Conservation (phyloP, 345 rosid genomes). For the Lenwebbia sp. region DNA sequence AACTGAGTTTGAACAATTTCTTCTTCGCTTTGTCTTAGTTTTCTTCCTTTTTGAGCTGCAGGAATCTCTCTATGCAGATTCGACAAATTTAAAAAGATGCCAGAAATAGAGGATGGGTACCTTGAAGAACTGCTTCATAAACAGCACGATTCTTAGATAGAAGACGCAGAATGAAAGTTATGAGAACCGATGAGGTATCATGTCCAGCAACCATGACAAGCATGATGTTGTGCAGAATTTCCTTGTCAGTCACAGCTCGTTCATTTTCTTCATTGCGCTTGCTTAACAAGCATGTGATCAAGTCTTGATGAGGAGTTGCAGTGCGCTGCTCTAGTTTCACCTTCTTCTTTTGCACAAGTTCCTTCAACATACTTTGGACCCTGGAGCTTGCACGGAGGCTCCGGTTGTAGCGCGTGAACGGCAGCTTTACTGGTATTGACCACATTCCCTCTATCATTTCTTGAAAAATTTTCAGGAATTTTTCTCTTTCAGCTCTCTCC, state of each 20-base stretch:
- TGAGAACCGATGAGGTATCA: constrained; percentile 37
- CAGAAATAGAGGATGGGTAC: neutral
- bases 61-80: neutral
- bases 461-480: constrained; percentile 1
- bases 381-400: constrained; percentile 27
- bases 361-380: constrained; percentile 14
- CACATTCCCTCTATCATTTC: constrained; percentile 7
- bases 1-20: neutral
- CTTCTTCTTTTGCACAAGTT: constrained; percentile 24
- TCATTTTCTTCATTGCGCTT: constrained; percentile 1
- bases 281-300: constrained; percentile 31
- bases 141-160: constrained; percentile 25
- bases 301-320: constrained; percentile 26
- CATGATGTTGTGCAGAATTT: constrained; percentile 36
- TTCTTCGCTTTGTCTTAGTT: neutral
- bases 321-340: constrained; percentile 15
- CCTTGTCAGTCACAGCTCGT: constrained; percentile 22
- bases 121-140: constrained; percentile 34
- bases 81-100: neutral
- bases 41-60: neutral
- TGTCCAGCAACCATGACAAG: constrained; percentile 55
- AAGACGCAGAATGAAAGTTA: constrained; percentile 36
- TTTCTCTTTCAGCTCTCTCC: constrained; percentile 4
- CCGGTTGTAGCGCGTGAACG: constrained; percentile 21
- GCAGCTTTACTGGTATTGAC: constrained; percentile 15